These are phyloP conservation scores for Chrysophaeum taylorii DNA, from an alignment of 352 stramenopile species.

Conservation along the genomic window DNA sequence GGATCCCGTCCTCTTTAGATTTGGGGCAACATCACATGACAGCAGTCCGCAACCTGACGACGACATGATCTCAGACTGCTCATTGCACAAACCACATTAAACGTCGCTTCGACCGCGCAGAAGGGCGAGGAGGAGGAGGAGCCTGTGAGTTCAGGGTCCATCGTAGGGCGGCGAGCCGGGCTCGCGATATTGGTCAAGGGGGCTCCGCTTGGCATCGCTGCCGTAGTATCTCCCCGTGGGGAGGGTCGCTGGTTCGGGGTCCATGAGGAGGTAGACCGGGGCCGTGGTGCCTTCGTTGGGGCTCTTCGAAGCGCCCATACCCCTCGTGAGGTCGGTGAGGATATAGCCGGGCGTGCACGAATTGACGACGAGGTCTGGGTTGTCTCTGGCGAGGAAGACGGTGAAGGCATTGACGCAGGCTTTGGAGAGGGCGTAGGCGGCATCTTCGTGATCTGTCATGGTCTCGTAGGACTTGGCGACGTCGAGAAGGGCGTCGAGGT, in stretches of 20 bases:
- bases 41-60: too few species aligned
- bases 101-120: too few species aligned
- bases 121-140: too few species aligned
- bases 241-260: conserved; percentile 16
- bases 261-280: conserved; percentile 25
- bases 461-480: conserved; percentile 12
- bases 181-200: conserved; percentile 30
- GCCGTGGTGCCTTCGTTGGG: conserved; percentile 16
- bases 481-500: neutral
- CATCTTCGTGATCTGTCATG: conserved; percentile 21
- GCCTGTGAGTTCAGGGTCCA: too few species aligned
- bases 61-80: too few species aligned
- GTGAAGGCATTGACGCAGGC: conserved; percentile 21
- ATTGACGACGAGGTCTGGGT: conserved; percentile 24
- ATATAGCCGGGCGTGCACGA: conserved; percentile 22
- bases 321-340: conserved; percentile 23
- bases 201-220: conserved; percentile 29
- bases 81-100: too few species aligned
- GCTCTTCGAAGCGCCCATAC: conserved; percentile 23
- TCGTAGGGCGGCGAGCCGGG: conserved; percentile 29
- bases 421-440: conserved; percentile 26
- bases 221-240: conserved; percentile 31
- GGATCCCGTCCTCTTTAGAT: too few species aligned
- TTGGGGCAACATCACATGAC: too few species aligned
- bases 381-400: neutral